Evolutionary conservation across 441 rosid species (phyloP), one percentile per base, ranked within the genome.

Genomic region (Gossypium trilobum): DNA sequence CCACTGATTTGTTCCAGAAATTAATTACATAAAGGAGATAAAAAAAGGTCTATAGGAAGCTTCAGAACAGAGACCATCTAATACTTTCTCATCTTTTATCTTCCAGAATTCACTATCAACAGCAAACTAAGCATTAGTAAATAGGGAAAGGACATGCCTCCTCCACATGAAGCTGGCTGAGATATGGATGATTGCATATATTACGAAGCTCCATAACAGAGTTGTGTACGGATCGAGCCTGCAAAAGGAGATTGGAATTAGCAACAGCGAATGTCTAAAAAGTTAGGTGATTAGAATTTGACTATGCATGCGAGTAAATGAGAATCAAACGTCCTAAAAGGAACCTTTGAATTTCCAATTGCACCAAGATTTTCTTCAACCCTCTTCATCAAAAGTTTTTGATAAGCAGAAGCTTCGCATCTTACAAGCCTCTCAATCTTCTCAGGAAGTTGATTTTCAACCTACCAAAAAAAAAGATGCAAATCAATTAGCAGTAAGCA

Each of bases 131-230:
- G 59, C 29, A 77, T 25, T 25, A 48, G 59, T 59, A 31, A 64
- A 51, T 63, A 61, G 71, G 64, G 39, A 81, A 79, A 79, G 68
- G 33, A n/a, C 75, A 81, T 84, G 81, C 98, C 97, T 93, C 97
- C 17, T 93, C 98, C 51, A 86, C 80, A 71, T 93, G 98, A 83
- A 93, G 96, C 81, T 93, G 98, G 85, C 98, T 93, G 78, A 93
- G 84, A 83, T 93, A 93, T 16, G 98, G 98, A 81, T 93, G 98
- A 81, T 93, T 93, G 86, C 98, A 93, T 75, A 93, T 93, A 81
- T 93, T 93, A 23, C 98, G 91, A 31, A 91, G 96, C 88, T 93
- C 98, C 97, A 93, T 93, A 61, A 93, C 98, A 29, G 98, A 85
- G 80, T 93, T 93, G 84, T 93, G 98, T 80, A 93, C 97, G 0